Evolutionary conservation across 805 yeast genomes (phyloP).

Genomic region (Metschnikowia lochheadii): DNA sequence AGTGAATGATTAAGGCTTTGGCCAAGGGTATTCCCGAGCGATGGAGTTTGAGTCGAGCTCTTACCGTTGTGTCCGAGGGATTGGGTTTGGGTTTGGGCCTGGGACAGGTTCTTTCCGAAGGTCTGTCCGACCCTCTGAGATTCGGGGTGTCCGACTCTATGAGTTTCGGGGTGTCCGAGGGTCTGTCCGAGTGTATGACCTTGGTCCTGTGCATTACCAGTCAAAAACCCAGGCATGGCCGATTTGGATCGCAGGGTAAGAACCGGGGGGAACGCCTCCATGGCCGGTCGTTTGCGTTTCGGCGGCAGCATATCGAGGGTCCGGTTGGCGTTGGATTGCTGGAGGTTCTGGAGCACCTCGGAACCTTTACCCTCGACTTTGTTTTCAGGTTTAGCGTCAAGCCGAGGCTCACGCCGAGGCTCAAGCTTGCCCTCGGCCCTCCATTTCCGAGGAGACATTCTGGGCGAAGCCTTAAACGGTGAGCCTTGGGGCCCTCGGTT

Average conservation of each 20-base stretch:
- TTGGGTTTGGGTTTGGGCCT: too few relatives aligned
- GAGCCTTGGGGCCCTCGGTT: background rate
- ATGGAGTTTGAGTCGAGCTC: too few relatives aligned
- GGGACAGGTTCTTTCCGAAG: background rate
- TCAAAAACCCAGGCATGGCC: slow-evolving; percentile 13
- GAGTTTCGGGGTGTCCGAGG: too few relatives aligned
- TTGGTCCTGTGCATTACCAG: background rate
- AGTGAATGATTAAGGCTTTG: background rate
- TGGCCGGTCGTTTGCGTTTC: slow-evolving; percentile 9
- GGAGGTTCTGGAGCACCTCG: slow-evolving; percentile 4
- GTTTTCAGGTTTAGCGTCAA: background rate
- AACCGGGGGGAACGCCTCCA: slow-evolving; percentile 9
- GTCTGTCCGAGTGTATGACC: too few relatives aligned
- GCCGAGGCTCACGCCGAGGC: too few relatives aligned
- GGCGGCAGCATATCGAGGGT: slow-evolving; percentile 10
- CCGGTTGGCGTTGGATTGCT: slow-evolving; percentile 3
- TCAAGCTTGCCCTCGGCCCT: background rate
- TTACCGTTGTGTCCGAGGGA: too few relatives aligned
- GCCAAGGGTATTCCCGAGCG: background rate
- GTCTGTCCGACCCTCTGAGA: background rate
- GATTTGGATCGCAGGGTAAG: slow-evolving; percentile 13
- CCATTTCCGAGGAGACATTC: slow-evolving; percentile 1
- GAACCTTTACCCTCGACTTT: background rate
- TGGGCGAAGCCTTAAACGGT: background rate
- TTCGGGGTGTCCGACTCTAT: too few relatives aligned